phyloP scores from a whole-genome alignment of 1,284 basidiomycete species.

The Ganoderma sinense region DNA sequence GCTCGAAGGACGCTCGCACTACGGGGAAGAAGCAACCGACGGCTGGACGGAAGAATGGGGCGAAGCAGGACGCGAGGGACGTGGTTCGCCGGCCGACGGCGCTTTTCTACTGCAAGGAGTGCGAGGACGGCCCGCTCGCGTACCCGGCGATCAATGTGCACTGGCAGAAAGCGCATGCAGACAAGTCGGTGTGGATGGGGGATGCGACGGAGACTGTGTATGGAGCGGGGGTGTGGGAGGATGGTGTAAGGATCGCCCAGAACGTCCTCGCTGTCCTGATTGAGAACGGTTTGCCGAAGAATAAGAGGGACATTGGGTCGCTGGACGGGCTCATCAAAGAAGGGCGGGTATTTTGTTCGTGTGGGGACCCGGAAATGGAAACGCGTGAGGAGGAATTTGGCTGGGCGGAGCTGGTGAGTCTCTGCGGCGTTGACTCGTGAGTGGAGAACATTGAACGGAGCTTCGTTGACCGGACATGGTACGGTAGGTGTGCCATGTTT shows the following conservation, averaged over 20 bases:
- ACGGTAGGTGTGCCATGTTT: not conserved
- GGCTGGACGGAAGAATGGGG: no score
- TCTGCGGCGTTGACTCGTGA: no score
- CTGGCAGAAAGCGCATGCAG: slow-evolving; percentile 14
- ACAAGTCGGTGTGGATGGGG: not conserved
- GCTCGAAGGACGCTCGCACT: no score
- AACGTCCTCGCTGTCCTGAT: not conserved
- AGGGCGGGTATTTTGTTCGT: slow-evolving; percentile 17
- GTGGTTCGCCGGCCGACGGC: not conserved
- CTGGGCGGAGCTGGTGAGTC: slow-evolving; percentile 16
- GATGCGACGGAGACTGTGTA: not conserved
- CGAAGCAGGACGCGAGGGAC: not conserved
- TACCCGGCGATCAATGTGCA: slow-evolving; percentile 1
- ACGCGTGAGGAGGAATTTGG: not conserved
- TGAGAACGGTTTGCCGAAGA: not conserved
- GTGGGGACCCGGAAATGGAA: slow-evolving; percentile 13
- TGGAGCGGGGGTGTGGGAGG: not conserved
- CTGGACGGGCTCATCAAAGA: not conserved
- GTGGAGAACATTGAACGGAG: no score
- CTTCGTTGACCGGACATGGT: no score
- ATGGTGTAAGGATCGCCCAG: no score
- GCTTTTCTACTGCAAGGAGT: not conserved
- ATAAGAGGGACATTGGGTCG: not conserved
- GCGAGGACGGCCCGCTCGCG: not conserved
- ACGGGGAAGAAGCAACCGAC: no score